Conservation (phyloP, 805 yeast species). For the Alloascoidea hylecoeti region DNA sequence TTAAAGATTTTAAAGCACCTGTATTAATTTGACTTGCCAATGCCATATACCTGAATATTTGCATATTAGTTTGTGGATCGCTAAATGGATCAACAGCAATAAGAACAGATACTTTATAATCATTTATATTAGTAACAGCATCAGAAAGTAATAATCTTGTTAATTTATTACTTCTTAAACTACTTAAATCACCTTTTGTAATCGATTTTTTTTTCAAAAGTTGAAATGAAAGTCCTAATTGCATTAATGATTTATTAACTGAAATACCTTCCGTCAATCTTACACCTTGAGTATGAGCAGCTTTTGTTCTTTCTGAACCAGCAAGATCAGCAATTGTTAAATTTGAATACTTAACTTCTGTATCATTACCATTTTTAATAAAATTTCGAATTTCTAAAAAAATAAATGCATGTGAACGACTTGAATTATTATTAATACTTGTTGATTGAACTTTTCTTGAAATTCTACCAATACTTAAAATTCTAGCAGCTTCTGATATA, state of each 20-base stretch:
- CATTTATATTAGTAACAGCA: conserved; percentile 17
- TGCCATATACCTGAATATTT: conserved; percentile 17
- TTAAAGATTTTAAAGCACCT: conserved; percentile 1
- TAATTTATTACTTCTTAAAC: conserved; percentile 32
- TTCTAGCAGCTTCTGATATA: conserved; percentile 20
- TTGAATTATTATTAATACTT: conserved; percentile 25
- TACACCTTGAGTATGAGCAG: conserved; percentile 29
- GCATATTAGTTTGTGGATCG: conserved; percentile 19
- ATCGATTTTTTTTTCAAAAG: conserved; percentile 19
- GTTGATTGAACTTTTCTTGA: conserved; percentile 29
- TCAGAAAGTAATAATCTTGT: conserved; percentile 35
- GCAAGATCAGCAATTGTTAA: conserved; percentile 38
- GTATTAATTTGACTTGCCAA: conserved; percentile 7
- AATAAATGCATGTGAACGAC: conserved; percentile 39
- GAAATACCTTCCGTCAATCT: conserved; percentile 31
- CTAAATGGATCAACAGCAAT: conserved; percentile 25
- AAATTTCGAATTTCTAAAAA: conserved; percentile 22
- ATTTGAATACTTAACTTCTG: conserved; percentile 17
- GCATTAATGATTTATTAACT: conserved; percentile 33
- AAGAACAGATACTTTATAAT: conserved; percentile 18
- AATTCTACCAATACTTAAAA: conserved; percentile 24
- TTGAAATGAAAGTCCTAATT: conserved; percentile 33
- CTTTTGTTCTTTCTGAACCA: conserved; percentile 35
- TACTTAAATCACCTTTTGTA: conserved; percentile 23
- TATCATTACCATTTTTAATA: conserved; percentile 8